Evolutionary conservation across 2,329 filamentous ascomycete genomes (phyloP).

Genomic region (Claviceps cyperi): DNA sequence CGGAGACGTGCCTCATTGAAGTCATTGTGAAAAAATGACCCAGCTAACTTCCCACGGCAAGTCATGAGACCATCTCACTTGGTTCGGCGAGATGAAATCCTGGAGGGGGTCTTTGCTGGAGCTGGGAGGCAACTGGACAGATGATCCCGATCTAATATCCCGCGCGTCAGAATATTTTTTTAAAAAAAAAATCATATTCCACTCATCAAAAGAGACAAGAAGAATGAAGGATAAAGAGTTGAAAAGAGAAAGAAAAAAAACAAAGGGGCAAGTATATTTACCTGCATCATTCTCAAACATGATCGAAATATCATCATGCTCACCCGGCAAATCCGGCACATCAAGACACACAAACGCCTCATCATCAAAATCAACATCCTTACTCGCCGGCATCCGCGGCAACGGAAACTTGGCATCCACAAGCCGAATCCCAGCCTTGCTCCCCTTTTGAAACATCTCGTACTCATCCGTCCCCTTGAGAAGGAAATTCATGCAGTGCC

Average conservation of each 20-base stretch:
- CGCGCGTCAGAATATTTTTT: no score
- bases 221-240: neutral
- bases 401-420: constrained; percentile 85
- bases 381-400: constrained; percentile 44
- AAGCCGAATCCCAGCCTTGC: constrained; percentile 61
- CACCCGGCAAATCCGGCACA: constrained; percentile 74
- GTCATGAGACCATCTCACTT: neutral
- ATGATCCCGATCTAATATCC: constrained; percentile 35
- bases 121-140: constrained; percentile 40
- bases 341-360: constrained; percentile 73
- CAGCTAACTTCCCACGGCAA: no score
- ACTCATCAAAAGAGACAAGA: neutral
- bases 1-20: no score
- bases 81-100: constrained; percentile 18
- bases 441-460: constrained; percentile 49
- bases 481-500: constrained; percentile 77
- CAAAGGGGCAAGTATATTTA: constrained; percentile 27
- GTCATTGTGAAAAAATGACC: no score
- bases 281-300: constrained; percentile 67
- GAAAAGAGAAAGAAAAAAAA: constrained; percentile 8
- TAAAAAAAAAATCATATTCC: no score
- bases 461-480: constrained; percentile 75
- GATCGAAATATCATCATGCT: constrained; percentile 84
- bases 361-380: constrained; percentile 38
- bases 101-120: constrained; percentile 33